Evolutionary conservation across 208 protist genomes (phyloP).

Genomic region (Leishmania tarentolae): DNA sequence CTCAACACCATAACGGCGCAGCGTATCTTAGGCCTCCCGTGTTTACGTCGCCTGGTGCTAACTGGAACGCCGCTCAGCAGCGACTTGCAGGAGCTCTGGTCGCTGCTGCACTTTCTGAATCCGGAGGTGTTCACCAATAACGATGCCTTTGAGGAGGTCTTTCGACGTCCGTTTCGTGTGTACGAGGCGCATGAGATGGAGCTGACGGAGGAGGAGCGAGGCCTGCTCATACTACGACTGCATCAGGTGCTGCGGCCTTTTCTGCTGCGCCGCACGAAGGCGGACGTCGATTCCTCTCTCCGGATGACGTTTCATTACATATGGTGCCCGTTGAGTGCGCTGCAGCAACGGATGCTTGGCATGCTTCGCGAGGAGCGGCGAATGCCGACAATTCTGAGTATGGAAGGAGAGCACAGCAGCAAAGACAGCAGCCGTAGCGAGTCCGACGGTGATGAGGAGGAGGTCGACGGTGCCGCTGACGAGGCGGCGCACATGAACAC

Average conservation of each 20-base stretch:
- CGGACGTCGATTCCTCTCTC: conserved; percentile 93
- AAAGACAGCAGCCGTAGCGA: neutral
- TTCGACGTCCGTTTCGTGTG: conserved; percentile 59
- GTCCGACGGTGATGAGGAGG: neutral
- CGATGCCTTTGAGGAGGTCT: conserved; percentile 95
- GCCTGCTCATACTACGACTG: conserved; percentile 72
- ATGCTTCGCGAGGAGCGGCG: conserved; percentile 61
- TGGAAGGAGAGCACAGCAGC: neutral
- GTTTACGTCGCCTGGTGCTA: conserved; percentile 82
- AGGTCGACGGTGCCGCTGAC: neutral
- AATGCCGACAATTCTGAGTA: conserved; percentile 16
- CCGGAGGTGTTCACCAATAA: conserved; percentile 91
- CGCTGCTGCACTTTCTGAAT: conserved; percentile 98
- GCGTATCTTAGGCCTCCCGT: conserved; percentile 38
- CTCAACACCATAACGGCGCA: conserved; percentile 42
- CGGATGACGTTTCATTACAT: conserved; percentile 81
- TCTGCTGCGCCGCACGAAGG: conserved; percentile 95
- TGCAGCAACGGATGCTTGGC: conserved; percentile 63
- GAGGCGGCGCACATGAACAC: neutral
- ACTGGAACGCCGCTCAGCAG: conserved; percentile 98
- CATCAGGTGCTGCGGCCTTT: conserved; percentile 96
- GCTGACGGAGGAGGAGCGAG: conserved; percentile 61
- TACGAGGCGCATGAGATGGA: conserved; percentile 55
- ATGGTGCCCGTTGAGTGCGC: conserved; percentile 39
- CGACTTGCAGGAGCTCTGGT: conserved; percentile 98